These are phyloP conservation scores for Acrasis kona DNA, from an alignment of 78 protist genomes.

Conservation along the genomic window DNA sequence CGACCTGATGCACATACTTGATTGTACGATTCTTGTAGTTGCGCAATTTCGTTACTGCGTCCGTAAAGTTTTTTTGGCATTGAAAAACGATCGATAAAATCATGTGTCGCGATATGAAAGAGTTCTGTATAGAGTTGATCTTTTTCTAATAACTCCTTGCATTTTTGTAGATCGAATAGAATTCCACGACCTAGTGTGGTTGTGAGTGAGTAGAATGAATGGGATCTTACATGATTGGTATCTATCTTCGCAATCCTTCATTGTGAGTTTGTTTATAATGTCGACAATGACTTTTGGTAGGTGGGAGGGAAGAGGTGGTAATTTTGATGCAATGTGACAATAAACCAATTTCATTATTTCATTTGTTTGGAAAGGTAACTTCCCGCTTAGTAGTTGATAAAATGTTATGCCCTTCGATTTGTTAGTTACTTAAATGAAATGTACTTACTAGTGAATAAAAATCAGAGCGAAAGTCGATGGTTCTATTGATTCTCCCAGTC, in stretches of 20 bases:
- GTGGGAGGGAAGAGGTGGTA: background rate
- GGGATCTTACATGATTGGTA: background rate
- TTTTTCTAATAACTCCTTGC: background rate
- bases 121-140: background rate
- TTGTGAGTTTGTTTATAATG: background rate
- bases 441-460: too few relatives aligned
- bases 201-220: too few relatives aligned
- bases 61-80: background rate
- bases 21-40: background rate
- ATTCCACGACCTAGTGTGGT: too few relatives aligned
- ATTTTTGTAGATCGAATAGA: background rate
- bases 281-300: background rate
- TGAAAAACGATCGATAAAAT: background rate
- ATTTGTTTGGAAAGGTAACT: background rate
- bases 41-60: background rate
- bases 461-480: background rate
- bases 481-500: background rate
- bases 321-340: background rate
- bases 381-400: background rate
- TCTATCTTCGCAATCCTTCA: background rate
- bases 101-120: background rate
- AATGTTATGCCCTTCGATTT: background rate
- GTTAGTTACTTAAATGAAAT: too few relatives aligned
- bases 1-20: background rate
- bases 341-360: background rate